Evolutionary conservation across 371 early-diverging fungal species (phyloP), one percentile per base, ranked within the genome.

Genomic region (Vittaforma corneae): DNA sequence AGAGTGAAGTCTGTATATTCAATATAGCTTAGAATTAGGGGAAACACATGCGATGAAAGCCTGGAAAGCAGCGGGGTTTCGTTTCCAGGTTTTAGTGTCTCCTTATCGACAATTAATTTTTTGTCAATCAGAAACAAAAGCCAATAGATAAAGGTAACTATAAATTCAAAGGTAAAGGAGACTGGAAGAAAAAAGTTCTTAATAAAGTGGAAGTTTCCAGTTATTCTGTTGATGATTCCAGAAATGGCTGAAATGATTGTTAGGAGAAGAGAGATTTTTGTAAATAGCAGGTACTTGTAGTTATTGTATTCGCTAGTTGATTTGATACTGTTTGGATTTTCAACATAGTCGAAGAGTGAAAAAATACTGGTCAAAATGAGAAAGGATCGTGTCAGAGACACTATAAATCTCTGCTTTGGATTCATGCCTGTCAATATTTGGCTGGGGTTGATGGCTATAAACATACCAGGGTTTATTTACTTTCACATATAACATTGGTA

Each of bases 11-110:
- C n/a, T n/a, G n/a, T n/a, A n/a, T 55, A 34, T 34, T 34, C 18
- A 5, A 61, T 46, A 20, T 18, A 61, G 3, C 22, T 2, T 18
- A 58, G 29, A 5, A 61, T 11, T 4, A 53, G n/a, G 3, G 62
- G 62, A 24, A 52, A 18, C 5, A 61, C 11, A 61, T 61, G 62
- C 40, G 14, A 11, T 3, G 59, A 61, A 6, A 61, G 24, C 29
- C 52, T 53, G 29, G 62, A 55, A 29, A 61, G 4, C 14, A 52
- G 14, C 4, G 4, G 29, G 9, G 52, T 61, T 11, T 58, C 59
- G 35, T 61, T 24, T 11, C 54, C 62, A 4, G 62, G 51, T 26
- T 6, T 24, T 14, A 24, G 5, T 3, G 29, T 5, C 5, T 11
- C 26, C 47, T 61, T 46, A 11, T 29, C 26, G 11, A 58, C 16